Percentiles rank a stretch among this genome's conserved stretches.
Evolutionary conservation across 139 green algal species (phyloP).

Genomic region (Asterochloris sp.): DNA sequence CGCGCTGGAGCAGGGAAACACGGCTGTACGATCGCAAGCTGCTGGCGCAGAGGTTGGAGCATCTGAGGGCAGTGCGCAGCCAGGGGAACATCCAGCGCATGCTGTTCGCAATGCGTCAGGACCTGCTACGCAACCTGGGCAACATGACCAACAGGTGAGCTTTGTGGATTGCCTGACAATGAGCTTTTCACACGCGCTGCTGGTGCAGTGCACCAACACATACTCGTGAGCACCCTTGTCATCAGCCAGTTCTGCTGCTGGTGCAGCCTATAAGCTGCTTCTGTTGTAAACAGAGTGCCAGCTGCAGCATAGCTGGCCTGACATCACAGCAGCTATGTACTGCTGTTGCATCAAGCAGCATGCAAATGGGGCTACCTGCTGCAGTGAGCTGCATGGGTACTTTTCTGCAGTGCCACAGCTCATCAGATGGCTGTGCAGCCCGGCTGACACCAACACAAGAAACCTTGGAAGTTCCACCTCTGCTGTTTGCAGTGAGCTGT

Average conservation of each 20-base stretch:
- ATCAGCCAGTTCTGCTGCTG: not conserved
- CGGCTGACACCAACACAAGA: too few relatives aligned
- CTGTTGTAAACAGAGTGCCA: not conserved
- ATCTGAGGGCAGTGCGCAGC: slow-evolving; percentile 52
- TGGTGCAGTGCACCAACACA: not conserved
- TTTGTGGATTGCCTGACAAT: too few relatives aligned
- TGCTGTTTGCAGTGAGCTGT: too few relatives aligned
- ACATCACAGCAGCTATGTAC: not conserved
- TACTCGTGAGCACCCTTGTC: not conserved
- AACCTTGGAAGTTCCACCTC: too few relatives aligned
- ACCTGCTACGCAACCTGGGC: slow-evolving; percentile 94
- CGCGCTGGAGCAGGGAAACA: slow-evolving; percentile 32
- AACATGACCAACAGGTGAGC: slow-evolving; percentile 79
- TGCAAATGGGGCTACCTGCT: not conserved
- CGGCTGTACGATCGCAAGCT: slow-evolving; percentile 83
- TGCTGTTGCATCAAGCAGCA: too few relatives aligned
- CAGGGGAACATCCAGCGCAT: slow-evolving; percentile 70
- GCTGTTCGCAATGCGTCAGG: slow-evolving; percentile 85
- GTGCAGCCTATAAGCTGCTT: not conserved
- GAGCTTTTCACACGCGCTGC: too few relatives aligned
- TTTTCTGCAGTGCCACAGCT: slow-evolving; percentile 66
- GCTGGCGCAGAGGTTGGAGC: slow-evolving; percentile 54
- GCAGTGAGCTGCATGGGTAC: slow-evolving; percentile 74
- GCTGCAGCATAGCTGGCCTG: not conserved
- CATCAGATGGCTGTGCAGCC: too few relatives aligned